Evolutionary conservation across 2,329 filamentous ascomycete genomes (phyloP).

Genomic region (Stachybotrys echinatus): DNA sequence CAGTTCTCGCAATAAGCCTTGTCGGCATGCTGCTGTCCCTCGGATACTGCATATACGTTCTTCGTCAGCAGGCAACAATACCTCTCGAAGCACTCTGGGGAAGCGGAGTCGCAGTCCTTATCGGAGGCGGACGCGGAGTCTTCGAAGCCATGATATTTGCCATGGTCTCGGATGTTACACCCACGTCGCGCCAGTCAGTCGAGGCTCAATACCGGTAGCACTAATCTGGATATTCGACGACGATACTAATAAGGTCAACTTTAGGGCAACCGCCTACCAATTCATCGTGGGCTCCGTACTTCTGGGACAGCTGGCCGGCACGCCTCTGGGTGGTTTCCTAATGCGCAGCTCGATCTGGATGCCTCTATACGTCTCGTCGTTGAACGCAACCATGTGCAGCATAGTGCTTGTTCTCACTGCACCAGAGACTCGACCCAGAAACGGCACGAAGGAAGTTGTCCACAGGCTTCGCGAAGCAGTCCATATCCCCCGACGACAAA

Average conservation of each 20-base stretch:
- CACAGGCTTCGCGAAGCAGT: not conserved
- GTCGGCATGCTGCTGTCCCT: conserved; percentile 16
- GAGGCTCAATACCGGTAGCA: not conserved
- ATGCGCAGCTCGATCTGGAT: conserved; percentile 12
- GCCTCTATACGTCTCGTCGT: conserved; percentile 13
- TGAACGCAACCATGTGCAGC: conserved; percentile 10
- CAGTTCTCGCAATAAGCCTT: conserved; percentile 16
- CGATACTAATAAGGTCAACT: not conserved
- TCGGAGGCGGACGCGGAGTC: conserved; percentile 18
- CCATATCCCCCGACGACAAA: not conserved
- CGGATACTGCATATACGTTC: conserved; percentile 12
- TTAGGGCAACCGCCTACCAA: conserved; percentile 15
- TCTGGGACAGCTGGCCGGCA: conserved; percentile 12
- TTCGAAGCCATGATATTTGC: conserved; percentile 21
- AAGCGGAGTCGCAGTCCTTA: conserved; percentile 11
- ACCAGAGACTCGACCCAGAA: conserved; percentile 13
- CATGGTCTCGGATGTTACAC: conserved; percentile 14
- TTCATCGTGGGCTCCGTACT: conserved; percentile 15
- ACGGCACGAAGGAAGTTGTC: not conserved
- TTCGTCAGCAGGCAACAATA: conserved; percentile 11
- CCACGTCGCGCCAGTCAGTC: conserved; percentile 11
- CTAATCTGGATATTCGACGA: not conserved
- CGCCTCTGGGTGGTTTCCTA: conserved; percentile 11
- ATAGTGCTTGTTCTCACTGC: conserved; percentile 10
- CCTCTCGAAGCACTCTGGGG: conserved; percentile 18